A percentile compares a stretch with the other conserved stretches of the same genome.
These are phyloP conservation scores for Neoscytalidium dimidiatum DNA, from an alignment of 2,329 filamentous ascomycete species.

Conservation along the genomic window DNA sequence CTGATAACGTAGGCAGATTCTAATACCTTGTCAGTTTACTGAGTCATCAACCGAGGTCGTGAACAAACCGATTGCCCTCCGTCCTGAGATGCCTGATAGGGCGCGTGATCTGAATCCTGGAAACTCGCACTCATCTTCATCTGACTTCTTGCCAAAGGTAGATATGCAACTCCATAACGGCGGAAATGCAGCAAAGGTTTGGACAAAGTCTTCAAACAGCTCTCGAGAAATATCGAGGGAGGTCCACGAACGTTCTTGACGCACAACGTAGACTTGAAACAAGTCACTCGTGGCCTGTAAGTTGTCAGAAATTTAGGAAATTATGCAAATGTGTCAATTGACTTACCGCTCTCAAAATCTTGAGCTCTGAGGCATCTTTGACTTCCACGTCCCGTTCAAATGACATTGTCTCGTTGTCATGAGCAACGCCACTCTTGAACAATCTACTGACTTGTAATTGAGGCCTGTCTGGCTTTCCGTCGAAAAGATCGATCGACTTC, in stretches of 20 bases:
- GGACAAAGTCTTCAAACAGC: not conserved
- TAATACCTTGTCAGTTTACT: not conserved
- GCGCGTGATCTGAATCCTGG: constrained; percentile 5
- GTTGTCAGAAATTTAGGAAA: too few species aligned
- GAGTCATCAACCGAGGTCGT: not conserved
- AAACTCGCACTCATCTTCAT: constrained; percentile 20
- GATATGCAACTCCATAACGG: constrained; percentile 19
- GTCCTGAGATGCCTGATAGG: not conserved
- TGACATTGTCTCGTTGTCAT: not conserved
- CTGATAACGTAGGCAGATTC: constrained; percentile 20
- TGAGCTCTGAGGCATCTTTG: not conserved
- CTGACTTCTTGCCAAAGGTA: constrained; percentile 7
- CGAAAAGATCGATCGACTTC: not conserved
- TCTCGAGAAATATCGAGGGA: constrained; percentile 14
- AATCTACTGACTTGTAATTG: not conserved
- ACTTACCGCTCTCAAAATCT: not conserved
- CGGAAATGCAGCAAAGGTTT: not conserved
- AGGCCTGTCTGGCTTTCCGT: not conserved
- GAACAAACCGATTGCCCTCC: not conserved
- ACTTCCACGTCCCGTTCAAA: not conserved
- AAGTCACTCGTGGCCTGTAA: not conserved
- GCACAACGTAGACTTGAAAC: constrained; percentile 14
- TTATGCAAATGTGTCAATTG: too few species aligned
- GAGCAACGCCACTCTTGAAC: not conserved
- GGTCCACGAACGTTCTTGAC: constrained; percentile 20